Conservation (phyloP, 1,284 basidiomycete genomes). For the Boletus albobrunnescens region DNA sequence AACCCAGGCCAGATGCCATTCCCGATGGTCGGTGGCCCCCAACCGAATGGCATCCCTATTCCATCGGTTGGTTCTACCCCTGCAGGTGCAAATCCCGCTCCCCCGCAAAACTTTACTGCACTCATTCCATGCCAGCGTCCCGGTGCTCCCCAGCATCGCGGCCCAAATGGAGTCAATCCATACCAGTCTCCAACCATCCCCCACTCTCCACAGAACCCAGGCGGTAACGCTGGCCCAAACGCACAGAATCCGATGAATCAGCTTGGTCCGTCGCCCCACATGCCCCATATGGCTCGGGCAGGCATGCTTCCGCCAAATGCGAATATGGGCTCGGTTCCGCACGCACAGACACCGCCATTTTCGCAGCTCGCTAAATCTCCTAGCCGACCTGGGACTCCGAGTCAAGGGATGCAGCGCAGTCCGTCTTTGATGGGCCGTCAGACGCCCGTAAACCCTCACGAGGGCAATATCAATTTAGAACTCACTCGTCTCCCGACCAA, state of each 20-base stretch:
- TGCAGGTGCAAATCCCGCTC: constrained; percentile 22
- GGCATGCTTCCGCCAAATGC: constrained; percentile 47
- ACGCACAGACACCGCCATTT: constrained; percentile 39
- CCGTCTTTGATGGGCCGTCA: constrained; percentile 51
- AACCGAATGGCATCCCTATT: constrained; percentile 44
- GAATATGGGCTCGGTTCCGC: constrained; percentile 36
- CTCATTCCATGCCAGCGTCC: constrained; percentile 35
- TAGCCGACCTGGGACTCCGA: constrained; percentile 54
- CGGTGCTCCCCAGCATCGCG: constrained; percentile 35
- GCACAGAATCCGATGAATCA: constrained; percentile 44
- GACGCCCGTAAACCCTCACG: constrained; percentile 31
- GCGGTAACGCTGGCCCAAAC: constrained; percentile 26
- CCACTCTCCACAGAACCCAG: constrained; percentile 38
- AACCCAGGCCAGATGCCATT: constrained; percentile 34
- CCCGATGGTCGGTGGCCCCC: constrained; percentile 27
- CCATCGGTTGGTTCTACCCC: constrained; percentile 31
- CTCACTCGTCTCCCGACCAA: constrained; percentile 35
- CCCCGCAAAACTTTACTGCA: constrained; percentile 21
- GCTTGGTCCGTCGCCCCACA: constrained; percentile 47
- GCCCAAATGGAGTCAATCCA: constrained; percentile 37
- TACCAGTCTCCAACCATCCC: constrained; percentile 44
- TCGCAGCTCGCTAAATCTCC: constrained; percentile 46
- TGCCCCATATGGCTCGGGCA: constrained; percentile 41
- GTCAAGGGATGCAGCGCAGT: constrained; percentile 48
- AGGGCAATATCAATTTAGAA: constrained; percentile 34